A percentile compares a stretch with the other conserved stretches of the same genome.
These are phyloP conservation scores for Guadua angustifolia DNA, from an alignment of 176 grass and related monocot genomes.

Conservation along the genomic window DNA sequence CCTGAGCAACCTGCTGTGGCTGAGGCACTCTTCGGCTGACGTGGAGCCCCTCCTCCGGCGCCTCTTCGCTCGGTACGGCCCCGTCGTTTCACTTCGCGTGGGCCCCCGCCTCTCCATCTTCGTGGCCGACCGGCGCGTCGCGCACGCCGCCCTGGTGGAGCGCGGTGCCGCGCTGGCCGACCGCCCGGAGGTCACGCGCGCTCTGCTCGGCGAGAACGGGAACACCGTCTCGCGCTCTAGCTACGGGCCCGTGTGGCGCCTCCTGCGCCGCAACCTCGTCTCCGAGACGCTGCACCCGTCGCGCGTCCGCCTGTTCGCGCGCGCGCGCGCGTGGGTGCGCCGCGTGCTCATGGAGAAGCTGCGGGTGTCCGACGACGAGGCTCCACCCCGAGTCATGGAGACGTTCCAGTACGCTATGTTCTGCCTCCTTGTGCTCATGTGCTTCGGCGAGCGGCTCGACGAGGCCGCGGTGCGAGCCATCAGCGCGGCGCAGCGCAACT, in stretches of 20 bases:
- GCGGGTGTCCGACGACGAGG: too few relatives aligned
- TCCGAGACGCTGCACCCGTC: conserved; percentile 39
- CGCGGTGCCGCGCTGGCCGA: conserved; percentile 43
- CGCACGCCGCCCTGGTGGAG: conserved; percentile 44
- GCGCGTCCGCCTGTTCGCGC: conserved; percentile 33
- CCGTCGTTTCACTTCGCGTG: conserved; percentile 15
- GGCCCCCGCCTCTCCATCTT: conserved; percentile 36
- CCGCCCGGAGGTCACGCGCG: conserved; percentile 1
- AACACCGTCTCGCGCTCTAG: background rate
- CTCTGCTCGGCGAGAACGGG: background rate
- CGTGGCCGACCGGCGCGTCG: conserved; percentile 39
- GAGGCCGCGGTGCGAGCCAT: conserved; percentile 49
- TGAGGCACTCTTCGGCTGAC: too few relatives aligned
- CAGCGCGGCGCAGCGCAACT: conserved; percentile 19
- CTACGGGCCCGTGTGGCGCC: conserved; percentile 49
- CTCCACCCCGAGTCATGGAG: conserved; percentile 25
- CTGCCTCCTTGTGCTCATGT: conserved; percentile 68
- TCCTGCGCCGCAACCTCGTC: conserved; percentile 47
- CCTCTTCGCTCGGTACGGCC: background rate
- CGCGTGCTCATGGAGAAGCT: conserved; percentile 10
- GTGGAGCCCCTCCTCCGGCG: too few relatives aligned
- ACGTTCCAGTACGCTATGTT: conserved; percentile 67
- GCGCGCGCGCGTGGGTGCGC: background rate
- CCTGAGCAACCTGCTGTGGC: too few relatives aligned
- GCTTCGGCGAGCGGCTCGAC: conserved; percentile 68